phyloP scores from a whole-genome alignment of 202 grass and related monocot species.

The Cymbopogon flexuosus region DNA sequence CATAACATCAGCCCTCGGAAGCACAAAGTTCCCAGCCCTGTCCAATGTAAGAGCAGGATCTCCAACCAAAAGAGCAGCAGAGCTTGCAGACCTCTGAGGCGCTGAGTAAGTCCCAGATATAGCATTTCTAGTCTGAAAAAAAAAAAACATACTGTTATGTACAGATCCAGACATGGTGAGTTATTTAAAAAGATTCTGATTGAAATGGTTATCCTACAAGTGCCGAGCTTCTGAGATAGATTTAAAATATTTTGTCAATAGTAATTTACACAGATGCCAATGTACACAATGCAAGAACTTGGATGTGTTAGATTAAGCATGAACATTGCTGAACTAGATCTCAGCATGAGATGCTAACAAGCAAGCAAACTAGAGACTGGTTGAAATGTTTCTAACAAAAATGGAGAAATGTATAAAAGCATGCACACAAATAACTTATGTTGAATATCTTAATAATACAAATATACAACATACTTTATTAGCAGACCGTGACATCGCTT shows the following conservation, averaged over 20 bases:
- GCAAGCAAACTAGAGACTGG: not conserved
- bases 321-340: slow-evolving; percentile 25
- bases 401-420: slow-evolving; percentile 21
- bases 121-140: slow-evolving; percentile 89
- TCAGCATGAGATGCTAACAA: slow-evolving; percentile 19
- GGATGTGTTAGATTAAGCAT: slow-evolving; percentile 1
- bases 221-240: not conserved
- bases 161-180: not conserved
- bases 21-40: slow-evolving; percentile 97
- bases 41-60: slow-evolving; percentile 85
- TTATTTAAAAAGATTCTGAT: slow-evolving; percentile 10
- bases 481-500: slow-evolving; percentile 92
- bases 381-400: slow-evolving; percentile 20
- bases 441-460: slow-evolving; percentile 20
- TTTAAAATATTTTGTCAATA: not conserved
- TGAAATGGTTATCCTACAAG: not conserved
- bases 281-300: slow-evolving; percentile 17
- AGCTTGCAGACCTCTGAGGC: slow-evolving; percentile 93
- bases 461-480: slow-evolving; percentile 69
- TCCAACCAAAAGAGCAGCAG: slow-evolving; percentile 96
- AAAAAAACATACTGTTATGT: slow-evolving; percentile 25
- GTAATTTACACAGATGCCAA: slow-evolving; percentile 11
- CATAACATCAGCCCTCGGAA: slow-evolving; percentile 98
- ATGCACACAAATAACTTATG: slow-evolving; percentile 27
- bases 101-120: slow-evolving; percentile 98